phyloP scores from a whole-genome alignment of 108 stramenopile species.

The Cyclotella sp. region DNA sequence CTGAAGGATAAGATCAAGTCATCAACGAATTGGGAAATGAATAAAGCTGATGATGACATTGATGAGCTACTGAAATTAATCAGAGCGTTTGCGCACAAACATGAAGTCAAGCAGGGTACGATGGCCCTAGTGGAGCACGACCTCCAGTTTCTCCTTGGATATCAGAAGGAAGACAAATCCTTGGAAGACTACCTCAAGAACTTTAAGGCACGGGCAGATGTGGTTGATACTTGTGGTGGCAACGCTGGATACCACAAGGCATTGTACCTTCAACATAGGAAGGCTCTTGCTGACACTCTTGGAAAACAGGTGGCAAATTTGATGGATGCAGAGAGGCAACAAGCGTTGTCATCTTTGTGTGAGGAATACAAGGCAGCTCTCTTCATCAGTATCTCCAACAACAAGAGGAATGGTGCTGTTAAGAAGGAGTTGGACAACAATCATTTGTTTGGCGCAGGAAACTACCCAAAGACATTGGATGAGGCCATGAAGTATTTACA shows the following conservation, averaged over 20 bases:
- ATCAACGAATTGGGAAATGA: neutral
- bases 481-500: neutral
- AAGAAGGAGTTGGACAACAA: no score
- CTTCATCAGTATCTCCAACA: no score
- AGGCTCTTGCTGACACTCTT: neutral
- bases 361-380: no score
- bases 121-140: no score
- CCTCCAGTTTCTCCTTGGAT: no score
- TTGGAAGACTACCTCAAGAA: neutral
- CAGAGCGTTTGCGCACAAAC: neutral
- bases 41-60: neutral
- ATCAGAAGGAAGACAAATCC: neutral
- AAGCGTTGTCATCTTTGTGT: neutral
- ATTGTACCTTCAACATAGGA: neutral
- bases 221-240: neutral
- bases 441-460: no score
- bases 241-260: no score
- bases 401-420: no score
- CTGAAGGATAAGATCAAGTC: neutral
- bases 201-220: neutral
- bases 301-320: neutral
- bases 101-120: neutral
- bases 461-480: no score
- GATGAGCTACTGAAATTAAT: neutral
- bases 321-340: neutral